Evolutionary conservation across 2,329 filamentous ascomycete genomes (phyloP), one percentile per base, ranked within the genome.

Genomic region (Lasiodiplodia citricola): DNA sequence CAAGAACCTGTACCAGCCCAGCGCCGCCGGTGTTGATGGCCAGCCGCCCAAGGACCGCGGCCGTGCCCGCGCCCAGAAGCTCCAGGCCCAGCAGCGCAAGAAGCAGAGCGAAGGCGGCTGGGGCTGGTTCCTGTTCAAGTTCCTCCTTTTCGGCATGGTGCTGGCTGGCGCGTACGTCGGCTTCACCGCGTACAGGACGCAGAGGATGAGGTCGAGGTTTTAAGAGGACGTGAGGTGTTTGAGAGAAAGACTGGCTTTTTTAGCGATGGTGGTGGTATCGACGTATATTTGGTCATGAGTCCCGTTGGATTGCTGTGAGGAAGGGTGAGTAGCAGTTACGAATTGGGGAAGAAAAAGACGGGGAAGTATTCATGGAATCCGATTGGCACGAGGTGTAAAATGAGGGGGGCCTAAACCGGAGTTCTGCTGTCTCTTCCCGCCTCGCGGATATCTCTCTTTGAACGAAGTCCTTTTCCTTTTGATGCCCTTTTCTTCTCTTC

Each of bases 1-100:
- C 68, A 92, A 91, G 85, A 99, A 97, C 81, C 84, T 99, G 71
- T 98, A 98, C 84, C 90, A 87, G 74, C 88, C 87, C 44, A 82
- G 84, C 38, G 72, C 74, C 44, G 75, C 74, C 47, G 71, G 74
- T 64, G 71, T 72, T 56, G 71, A 73, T 68, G 75, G 79, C 69
- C 73, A 79, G 72, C 72, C 73, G 70, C 73, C 70, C 31, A 69
- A 67, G 55, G 72, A 75, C 57, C 25, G 77, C 74, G 72, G 71
- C 69, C 81, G 79, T 35, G 38, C 35, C 21, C 56, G 57, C 62
- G 54, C 67, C 21, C 67, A 69, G 73, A 83, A 82, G 72, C 76
- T 81, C 68, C 79, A 78, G 71, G 81, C 83, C 44, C 44, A 47
- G 74, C 79, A 77, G 70, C 82, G 82, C 72, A 86, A 86, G 86